Percentiles rank a stretch among this genome's conserved stretches.
Conservation (phyloP, 2,329 filamentous ascomycete species). For the Canariomyces notabilis region DNA sequence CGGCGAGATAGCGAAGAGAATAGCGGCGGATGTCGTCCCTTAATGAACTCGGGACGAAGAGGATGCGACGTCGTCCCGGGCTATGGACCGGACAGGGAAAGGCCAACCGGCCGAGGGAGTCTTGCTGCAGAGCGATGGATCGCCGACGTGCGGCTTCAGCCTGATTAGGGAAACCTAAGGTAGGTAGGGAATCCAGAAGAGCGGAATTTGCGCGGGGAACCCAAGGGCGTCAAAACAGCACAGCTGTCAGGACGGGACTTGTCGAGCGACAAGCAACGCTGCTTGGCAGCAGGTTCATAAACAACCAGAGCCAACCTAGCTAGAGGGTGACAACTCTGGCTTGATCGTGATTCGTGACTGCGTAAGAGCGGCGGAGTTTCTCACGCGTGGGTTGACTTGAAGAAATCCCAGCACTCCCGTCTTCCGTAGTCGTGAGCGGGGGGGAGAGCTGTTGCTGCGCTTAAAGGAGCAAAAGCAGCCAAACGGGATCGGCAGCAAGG, state of each 20-base stretch:
- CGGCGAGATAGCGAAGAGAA: not conserved
- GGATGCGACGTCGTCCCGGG: not conserved
- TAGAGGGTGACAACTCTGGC: constrained; percentile 12
- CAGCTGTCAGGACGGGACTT: constrained; percentile 11
- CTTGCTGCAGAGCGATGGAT: constrained; percentile 18
- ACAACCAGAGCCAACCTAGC: constrained; percentile 13
- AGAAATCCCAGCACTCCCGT: too few species aligned
- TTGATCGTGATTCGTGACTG: constrained; percentile 21
- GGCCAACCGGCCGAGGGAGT: constrained; percentile 8
- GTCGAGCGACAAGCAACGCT: constrained; percentile 7
- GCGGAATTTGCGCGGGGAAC: constrained; percentile 14
- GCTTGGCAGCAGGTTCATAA: constrained; percentile 6
- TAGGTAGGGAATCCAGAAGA: constrained; percentile 6
- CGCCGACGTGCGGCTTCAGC: constrained; percentile 17
- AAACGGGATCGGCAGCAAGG: constrained; percentile 6
- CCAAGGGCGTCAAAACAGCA: constrained; percentile 12
- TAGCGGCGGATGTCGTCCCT: not conserved
- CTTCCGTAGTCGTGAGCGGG: constrained; percentile 2
- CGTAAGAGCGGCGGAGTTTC: constrained; percentile 15
- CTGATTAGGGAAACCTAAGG: constrained; percentile 17
- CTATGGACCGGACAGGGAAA: constrained; percentile 4
- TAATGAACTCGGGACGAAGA: constrained; percentile 1
- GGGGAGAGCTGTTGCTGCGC: constrained; percentile 18
- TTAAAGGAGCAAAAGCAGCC: constrained; percentile 12
- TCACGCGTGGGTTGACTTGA: too few species aligned